phyloP scores from a whole-genome alignment of 2,329 filamentous ascomycete genomes.

The Dactylellina leptospora region DNA sequence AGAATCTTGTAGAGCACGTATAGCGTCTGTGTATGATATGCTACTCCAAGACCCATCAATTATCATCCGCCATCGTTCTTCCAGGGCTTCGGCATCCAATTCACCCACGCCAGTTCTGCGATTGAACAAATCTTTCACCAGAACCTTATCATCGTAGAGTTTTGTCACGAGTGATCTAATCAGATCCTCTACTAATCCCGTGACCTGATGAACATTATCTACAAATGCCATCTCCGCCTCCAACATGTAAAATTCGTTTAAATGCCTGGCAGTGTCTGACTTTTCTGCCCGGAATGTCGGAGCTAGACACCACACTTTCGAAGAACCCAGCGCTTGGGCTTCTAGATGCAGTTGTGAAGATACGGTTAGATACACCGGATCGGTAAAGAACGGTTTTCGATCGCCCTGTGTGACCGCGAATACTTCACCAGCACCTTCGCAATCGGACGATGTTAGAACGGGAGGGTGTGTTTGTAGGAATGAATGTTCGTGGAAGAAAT shows the following conservation, averaged over 20 bases:
- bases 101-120: conserved; percentile 64
- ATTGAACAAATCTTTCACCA: conserved; percentile 60
- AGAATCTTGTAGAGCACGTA: conserved; percentile 72
- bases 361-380: conserved; percentile 93
- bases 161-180: conserved; percentile 68
- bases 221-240: conserved; percentile 89
- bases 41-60: conserved; percentile 73
- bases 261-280: conserved; percentile 89
- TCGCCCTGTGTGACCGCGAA: conserved; percentile 67
- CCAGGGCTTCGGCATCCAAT: conserved; percentile 61
- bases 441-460: conserved; percentile 95
- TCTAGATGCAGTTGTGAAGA: conserved; percentile 95
- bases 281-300: conserved; percentile 93
- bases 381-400: conserved; percentile 74
- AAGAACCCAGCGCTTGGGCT: conserved; percentile 84
- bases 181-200: conserved; percentile 82
- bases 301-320: conserved; percentile 91
- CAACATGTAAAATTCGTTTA: conserved; percentile 99
- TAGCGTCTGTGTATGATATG: conserved; percentile 82
- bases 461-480: conserved; percentile 90
- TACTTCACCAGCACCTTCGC: conserved; percentile 93
- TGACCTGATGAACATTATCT: conserved; percentile 74
- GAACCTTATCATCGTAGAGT: conserved; percentile 57
- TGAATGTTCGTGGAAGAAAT: conserved; percentile 75
- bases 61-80: conserved; percentile 77